Evolutionary conservation across 129 eudicot species (phyloP), one percentile per base, ranked within the genome.

Genomic region (Chrysanthemum lavandulifolium): DNA sequence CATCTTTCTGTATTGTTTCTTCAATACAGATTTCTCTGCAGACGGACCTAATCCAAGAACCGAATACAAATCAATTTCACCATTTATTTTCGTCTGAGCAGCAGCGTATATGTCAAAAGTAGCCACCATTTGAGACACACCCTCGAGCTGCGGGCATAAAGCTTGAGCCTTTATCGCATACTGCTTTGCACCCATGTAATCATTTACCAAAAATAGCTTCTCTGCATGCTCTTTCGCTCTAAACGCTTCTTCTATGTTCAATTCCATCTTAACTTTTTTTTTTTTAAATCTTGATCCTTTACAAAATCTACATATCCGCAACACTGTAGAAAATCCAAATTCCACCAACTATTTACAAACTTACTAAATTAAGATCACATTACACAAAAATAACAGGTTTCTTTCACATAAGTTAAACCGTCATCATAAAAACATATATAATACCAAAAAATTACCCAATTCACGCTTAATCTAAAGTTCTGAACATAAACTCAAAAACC

Each of bases 121-220:
- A 53, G 97, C 94, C 66, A 91, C 96, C 99, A 95, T 95, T 47
- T 95, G 97, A 56, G 91, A 74, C 48, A 91, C 82, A 2, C 99
- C 99, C 71, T 95, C 99, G 13, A 95, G 77, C 53, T 85, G 86
- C 27, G 96, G 96, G 80, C 88, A 91, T 65, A 95, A 50, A 59
- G 69, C 78, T 74, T 95, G 99, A 71, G 99, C 99, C 67, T 86
- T 85, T 18, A 88, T 51, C 62, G 99, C 99, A 72, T 70, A 84
- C 63, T 84, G 90, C 53, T 73, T 88, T 5, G 99, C 99, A 29
- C 89, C 97, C 0, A 72, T 71, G 68, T 75, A 90, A 73, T 95
- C 92, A 68, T 76, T 85, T 72, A 81, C 86, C 57, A 83, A 74
- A 75, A 95, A 95, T n/a, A 82, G 85, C 88, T 86, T 90, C 79